Base-by-base conservation (phyloP, 2,329 filamentous ascomycete genomes). In the Cercospora beticola region DNA sequence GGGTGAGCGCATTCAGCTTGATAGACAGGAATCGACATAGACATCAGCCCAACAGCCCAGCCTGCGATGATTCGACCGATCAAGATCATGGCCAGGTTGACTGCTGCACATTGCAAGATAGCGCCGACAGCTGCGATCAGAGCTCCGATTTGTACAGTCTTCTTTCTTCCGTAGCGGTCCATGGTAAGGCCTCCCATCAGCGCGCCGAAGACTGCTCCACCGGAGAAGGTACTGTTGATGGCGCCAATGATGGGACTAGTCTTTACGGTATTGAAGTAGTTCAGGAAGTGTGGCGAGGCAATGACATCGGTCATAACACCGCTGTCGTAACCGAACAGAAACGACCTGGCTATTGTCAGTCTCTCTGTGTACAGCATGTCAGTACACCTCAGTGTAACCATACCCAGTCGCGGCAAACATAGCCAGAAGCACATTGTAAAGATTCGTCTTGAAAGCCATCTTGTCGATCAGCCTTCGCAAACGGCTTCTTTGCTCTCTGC, bases 181-280 rank as follows among this genome's bases (percentile, higher is more conserved):
- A 88, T 88, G 12, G 88, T 87, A 31, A 86, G 79, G 18, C 85
- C 86, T 66, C 73, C 85, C 77, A 85, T 83, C 26, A 87, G 79
- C 30, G 84, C 81, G 4, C 86, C 86, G 70, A 87, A 84, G 33
- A 86, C 82, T 66, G 85, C 86, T n/a, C 86, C 86, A 4, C 85
- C 86, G 14, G 83, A 84, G 73, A 89, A 90, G 26, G 88, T 89
- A 67, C 87, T 87, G 74, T 88, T 87, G 75, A 90, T 86, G 21
- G 87, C 87, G 10, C 88, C 88, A 66, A 89, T 81, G 62, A 88
- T 84, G 5, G 84, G 79, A 73, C 83, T 83, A 1, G 80, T 81
- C 28, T 78, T 82, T 1, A 74, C 77, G 4, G 85, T 86, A 46
- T 87, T 79, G 78, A 90, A 90, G 74, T 85, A 87, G 1, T 75